These are phyloP conservation scores for Penicillium canariense DNA, from an alignment of 495 filamentous ascomycete genomes.

Conservation along the genomic window DNA sequence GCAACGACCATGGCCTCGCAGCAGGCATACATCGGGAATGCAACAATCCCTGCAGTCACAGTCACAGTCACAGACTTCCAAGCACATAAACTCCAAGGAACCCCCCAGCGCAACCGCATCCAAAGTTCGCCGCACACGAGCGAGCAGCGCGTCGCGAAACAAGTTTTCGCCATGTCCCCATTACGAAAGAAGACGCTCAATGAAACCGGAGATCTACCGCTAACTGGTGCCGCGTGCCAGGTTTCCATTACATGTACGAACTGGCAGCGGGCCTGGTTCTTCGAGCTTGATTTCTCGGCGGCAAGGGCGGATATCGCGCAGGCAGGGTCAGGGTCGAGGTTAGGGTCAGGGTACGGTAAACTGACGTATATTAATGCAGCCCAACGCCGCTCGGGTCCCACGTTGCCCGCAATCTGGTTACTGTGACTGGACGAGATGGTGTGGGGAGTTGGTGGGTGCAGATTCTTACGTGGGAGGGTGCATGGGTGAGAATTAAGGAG, in stretches of 20 bases:
- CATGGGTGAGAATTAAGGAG: neutral
- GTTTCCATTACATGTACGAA: neutral
- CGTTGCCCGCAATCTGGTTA: constrained; percentile 4
- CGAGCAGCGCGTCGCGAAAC: neutral
- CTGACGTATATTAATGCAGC: neutral
- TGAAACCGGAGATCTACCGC: neutral
- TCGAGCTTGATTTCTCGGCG: neutral
- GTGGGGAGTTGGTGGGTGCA: constrained; percentile 8
- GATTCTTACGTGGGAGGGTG: constrained; percentile 1
- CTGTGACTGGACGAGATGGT: constrained; percentile 9
- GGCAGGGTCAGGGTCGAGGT: neutral
- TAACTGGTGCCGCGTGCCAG: neutral
- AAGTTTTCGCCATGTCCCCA: neutral
- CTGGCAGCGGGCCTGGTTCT: neutral
- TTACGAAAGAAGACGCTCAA: neutral
- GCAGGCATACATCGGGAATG: neutral
- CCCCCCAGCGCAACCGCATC: neutral
- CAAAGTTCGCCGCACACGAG: neutral
- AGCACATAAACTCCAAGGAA: neutral
- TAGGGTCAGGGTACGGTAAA: neutral
- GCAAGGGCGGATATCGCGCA: neutral
- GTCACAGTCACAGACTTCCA: neutral
- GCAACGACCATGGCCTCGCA: neutral
- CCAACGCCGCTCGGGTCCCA: neutral
- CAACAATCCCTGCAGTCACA: neutral